Base-by-base conservation (phyloP, 352 stramenopile species). In the Thalassiosira hispida region DNA sequence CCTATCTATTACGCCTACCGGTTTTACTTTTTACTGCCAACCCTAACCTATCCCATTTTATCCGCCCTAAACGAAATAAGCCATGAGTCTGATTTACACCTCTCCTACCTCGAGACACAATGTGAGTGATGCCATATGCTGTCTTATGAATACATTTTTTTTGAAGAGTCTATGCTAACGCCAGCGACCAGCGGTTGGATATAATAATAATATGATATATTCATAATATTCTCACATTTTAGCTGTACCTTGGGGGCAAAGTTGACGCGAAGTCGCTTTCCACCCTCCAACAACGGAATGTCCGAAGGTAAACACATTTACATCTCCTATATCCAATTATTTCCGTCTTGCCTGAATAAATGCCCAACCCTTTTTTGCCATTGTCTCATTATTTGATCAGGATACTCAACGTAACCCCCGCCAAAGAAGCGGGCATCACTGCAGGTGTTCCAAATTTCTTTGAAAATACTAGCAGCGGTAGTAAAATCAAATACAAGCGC, bases 371-470 rank as follows among this genome's bases (percentile, higher is more conserved):
- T 16, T 33, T 51, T 49, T 20, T 33, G 42, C 25, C 14, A 38
- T 38, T 38, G 31, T 9, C 8, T 38, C 0, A 16, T 51, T 1
- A 14, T 38, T 23, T 20, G 14, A 65, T 79, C 2, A 75, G 81
- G 33, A 79, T 90, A 33, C 60, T 90, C 2, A 90, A 90, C 57
- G 67, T 87, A 20, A 90, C 81, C 29, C 77, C 81, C 2, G 42
- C 55, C 18, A 90, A 89, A 73, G 64, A 86, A 60, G 55, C 73
- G 1, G 62, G 69, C 18, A 77, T 89, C 25, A 75, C 72, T 35
- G 78, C 84, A 11, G 86, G 86, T 60, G 82, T 92, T 60, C 73
- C 86, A 22, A 92, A 92, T 66, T 92, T 79, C 75, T 92, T 91
- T 75, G 86, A 92, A 64, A 82, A 77, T 6, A 61, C 46, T 0